Evolutionary conservation across 2,329 filamentous ascomycete species (phyloP).

Genomic region (Microdochium paspali): DNA sequence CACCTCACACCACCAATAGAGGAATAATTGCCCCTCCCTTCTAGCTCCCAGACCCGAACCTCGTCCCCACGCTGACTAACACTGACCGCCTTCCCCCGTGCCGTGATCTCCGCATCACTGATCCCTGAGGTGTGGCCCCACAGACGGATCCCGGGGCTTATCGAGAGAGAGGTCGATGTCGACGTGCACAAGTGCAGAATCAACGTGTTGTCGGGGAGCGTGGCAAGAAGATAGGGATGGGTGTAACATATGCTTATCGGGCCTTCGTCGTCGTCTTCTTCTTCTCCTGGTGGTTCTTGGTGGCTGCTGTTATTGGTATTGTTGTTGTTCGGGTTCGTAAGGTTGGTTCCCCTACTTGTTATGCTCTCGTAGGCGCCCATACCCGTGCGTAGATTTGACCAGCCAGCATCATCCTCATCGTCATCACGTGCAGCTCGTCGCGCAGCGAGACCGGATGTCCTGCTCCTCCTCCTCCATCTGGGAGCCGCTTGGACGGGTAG

Average conservation of each 20-base stretch:
- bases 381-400: too few relatives aligned
- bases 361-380: too few relatives aligned
- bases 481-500: conserved; percentile 16
- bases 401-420: neutral
- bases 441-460: neutral
- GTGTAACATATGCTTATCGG: conserved; percentile 59
- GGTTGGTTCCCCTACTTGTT: too few relatives aligned
- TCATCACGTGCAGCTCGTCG: neutral
- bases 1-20: too few relatives aligned
- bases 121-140: conserved; percentile 92
- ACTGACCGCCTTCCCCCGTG: conserved; percentile 82
- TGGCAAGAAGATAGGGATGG: conserved; percentile 79
- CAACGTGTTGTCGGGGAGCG: conserved; percentile 80
- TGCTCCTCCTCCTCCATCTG: neutral
- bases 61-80: conserved; percentile 72
- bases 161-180: conserved; percentile 52
- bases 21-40: conserved; percentile 49
- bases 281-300: neutral
- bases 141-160: conserved; percentile 63
- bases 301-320: neutral
- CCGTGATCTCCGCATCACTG: conserved; percentile 74
- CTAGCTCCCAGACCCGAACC: conserved; percentile 81
- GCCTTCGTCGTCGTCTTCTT: conserved; percentile 21
- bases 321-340: neutral
- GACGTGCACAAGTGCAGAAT: conserved; percentile 76